These are phyloP conservation scores for Wallacemonas sp. DNA, from an alignment of 208 protist species.

Conservation along the genomic window DNA sequence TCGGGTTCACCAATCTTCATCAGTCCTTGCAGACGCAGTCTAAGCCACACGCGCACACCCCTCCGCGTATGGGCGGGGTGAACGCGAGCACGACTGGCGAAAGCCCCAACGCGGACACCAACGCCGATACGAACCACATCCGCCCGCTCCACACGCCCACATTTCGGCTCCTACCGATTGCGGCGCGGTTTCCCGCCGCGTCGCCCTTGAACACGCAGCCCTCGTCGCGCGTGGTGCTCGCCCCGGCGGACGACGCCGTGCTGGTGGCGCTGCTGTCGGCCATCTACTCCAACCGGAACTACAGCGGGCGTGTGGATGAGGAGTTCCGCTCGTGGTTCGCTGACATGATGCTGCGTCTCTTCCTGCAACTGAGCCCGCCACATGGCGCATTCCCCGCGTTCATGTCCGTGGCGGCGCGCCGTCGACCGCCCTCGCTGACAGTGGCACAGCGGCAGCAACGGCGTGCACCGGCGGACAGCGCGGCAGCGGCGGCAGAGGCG, in stretches of 20 bases:
- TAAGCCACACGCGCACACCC: neutral
- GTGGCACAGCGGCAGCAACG: no score
- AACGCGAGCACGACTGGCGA: no score
- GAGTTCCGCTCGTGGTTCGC: conserved; percentile 11
- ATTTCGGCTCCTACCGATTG: neutral
- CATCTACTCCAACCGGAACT: conserved; percentile 5
- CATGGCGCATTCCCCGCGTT: neutral
- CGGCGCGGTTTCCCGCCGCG: neutral
- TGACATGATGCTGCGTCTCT: neutral
- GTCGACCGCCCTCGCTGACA: neutral
- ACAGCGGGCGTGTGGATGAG: conserved; percentile 11
- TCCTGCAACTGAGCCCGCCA: neutral
- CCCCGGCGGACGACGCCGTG: neutral
- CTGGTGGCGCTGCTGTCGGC: conserved; percentile 1
- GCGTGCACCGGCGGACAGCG: no score
- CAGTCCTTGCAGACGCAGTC: neutral
- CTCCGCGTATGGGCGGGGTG: no score
- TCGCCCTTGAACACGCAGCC: neutral
- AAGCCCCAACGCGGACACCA: neutral
- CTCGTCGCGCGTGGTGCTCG: neutral
- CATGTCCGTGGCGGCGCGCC: neutral
- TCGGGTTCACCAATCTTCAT: neutral
- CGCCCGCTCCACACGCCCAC: no score
- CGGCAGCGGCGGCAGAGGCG: no score
- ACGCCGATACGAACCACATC: no score